phyloP scores from a whole-genome alignment of 1,284 basidiomycete species.

The Leccinum fuscescens region DNA sequence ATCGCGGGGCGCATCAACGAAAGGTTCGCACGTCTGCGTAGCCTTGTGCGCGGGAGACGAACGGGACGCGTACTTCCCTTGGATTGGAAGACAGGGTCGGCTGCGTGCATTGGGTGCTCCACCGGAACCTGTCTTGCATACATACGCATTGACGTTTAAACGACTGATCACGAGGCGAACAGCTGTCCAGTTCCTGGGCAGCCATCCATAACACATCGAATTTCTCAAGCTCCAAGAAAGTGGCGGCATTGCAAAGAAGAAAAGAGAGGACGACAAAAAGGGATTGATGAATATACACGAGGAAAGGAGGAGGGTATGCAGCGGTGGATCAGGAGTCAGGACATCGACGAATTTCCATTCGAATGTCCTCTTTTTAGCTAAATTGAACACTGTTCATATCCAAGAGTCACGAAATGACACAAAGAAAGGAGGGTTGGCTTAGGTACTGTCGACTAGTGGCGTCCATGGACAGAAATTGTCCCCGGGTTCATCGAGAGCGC shows the following conservation, averaged over 20 bases:
- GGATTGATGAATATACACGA: not conserved
- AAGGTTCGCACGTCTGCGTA: not conserved
- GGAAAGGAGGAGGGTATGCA: not conserved
- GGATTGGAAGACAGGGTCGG: not conserved
- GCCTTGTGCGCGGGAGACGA: not conserved
- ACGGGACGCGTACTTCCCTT: not conserved
- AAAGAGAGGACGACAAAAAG: not conserved
- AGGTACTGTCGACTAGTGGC: slow-evolving; percentile 13
- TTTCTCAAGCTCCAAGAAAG: not conserved
- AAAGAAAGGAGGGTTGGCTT: not conserved
- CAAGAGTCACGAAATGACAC: not conserved
- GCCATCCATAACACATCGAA: not conserved
- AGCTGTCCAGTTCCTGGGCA: not conserved
- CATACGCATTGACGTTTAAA: not conserved
- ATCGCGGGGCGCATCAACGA: not conserved
- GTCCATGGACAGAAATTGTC: not conserved
- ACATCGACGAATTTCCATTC: not conserved
- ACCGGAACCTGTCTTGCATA: not conserved
- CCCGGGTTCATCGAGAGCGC: not conserved
- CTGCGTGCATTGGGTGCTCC: not conserved
- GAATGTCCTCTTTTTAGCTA: slow-evolving; percentile 11
- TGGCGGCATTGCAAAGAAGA: not conserved
- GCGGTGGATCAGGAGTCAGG: not conserved
- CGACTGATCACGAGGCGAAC: not conserved
- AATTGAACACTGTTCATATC: slow-evolving; percentile 10